Evolutionary conservation across 176 grass and related monocot genomes (phyloP).

Genomic region (Otatea glauca): DNA sequence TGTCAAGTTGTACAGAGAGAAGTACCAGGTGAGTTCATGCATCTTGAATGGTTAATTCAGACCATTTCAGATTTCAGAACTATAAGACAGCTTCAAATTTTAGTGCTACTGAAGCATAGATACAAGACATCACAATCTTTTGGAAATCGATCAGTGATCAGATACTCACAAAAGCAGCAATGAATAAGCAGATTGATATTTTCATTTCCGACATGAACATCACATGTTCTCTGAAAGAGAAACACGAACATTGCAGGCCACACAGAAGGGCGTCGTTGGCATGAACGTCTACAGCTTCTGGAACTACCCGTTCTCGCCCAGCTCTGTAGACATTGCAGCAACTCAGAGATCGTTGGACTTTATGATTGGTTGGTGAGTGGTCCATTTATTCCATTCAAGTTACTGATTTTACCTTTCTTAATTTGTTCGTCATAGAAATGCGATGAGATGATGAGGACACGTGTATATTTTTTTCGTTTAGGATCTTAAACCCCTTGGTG

Average conservation of each 20-base stretch:
- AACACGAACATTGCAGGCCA: slow-evolving; percentile 38
- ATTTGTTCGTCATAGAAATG: not conserved
- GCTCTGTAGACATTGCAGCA: slow-evolving; percentile 51
- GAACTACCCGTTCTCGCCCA: slow-evolving; percentile 59
- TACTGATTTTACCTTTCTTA: not conserved
- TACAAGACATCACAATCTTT: not conserved
- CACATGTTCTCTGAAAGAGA: not conserved
- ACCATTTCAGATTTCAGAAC: not conserved
- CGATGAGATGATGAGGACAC: not conserved
- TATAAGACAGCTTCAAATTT: not conserved
- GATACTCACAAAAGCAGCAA: not conserved
- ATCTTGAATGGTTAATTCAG: not conserved
- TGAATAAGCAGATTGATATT: not conserved
- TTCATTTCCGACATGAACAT: not conserved
- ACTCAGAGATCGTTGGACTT: slow-evolving; percentile 67
- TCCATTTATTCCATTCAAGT: not conserved
- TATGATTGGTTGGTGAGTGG: slow-evolving; percentile 63
- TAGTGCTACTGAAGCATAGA: not conserved
- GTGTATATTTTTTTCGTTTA: not conserved
- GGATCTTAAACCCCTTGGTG: slow-evolving; percentile 73
- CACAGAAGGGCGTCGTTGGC: slow-evolving; percentile 67
- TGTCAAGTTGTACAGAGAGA: slow-evolving; percentile 64
- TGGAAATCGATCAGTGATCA: not conserved
- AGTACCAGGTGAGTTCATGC: slow-evolving; percentile 55
- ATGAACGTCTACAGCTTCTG: slow-evolving; percentile 78